Percentiles rank a stretch among this genome's conserved stretches.
Conservation (phyloP, 805 yeast species). For the Candida awuae region DNA sequence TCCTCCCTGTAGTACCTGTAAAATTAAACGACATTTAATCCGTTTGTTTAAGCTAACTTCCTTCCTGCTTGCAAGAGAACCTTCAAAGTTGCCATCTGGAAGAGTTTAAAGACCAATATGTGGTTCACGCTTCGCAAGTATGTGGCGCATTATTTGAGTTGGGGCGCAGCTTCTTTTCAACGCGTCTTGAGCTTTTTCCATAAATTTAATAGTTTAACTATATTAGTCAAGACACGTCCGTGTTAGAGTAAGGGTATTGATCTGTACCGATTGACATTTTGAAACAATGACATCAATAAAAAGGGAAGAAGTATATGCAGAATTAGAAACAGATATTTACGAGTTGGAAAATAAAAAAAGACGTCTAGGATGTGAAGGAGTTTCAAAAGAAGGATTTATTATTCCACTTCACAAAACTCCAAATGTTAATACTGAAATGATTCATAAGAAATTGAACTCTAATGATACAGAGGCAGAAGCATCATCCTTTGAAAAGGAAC, state of each 20-base stretch:
- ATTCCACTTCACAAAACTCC: conserved; percentile 23
- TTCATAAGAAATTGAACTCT: conserved; percentile 25
- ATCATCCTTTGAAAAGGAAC: conserved; percentile 46
- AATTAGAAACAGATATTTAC: conserved; percentile 5
- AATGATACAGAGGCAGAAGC: conserved; percentile 30
- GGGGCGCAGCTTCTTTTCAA: not conserved
- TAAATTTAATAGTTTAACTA: not conserved
- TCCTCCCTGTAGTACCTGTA: conserved; percentile 26
- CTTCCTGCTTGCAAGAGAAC: no score
- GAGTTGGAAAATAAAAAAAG: conserved; percentile 10
- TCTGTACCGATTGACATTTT: no score
- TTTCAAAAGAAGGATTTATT: conserved; percentile 22
- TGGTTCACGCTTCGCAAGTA: no score
- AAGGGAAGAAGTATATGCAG: not conserved
- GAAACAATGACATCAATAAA: conserved; percentile 6
- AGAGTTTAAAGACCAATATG: no score
- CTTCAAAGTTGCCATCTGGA: no score
- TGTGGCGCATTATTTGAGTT: no score
- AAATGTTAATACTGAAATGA: conserved; percentile 16
- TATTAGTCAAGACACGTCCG: not conserved
- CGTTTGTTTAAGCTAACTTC: no score
- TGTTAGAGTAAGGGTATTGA: no score
- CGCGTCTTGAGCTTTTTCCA: not conserved
- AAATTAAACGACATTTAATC: conserved; percentile 26
- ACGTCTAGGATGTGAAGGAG: conserved; percentile 9